A percentile compares a stretch with the other conserved stretches of the same genome.
Conservation (phyloP, 164 flowering plant genomes). For the Macadamia tetraphylla region DNA sequence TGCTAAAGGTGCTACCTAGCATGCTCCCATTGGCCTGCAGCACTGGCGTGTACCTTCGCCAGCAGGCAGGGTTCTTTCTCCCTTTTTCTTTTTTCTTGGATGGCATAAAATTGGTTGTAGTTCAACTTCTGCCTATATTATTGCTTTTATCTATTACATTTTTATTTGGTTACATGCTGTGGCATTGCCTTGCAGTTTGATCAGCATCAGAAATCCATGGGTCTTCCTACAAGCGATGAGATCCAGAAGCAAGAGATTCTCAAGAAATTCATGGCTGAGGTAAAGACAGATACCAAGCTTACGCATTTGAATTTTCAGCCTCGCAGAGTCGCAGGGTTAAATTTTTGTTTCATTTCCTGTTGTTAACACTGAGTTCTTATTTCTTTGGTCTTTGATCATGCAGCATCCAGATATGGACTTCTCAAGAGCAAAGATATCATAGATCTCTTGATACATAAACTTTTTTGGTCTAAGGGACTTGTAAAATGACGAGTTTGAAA, state of each 20-base stretch:
- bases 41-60: too few species aligned
- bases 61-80: neutral
- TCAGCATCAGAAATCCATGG: constrained; percentile 91
- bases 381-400: constrained; percentile 8
- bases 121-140: too few species aligned
- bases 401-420: constrained; percentile 98
- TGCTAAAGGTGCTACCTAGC: too few species aligned
- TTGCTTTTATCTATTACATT: too few species aligned
- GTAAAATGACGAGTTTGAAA: too few species aligned
- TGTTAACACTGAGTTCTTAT: too few species aligned
- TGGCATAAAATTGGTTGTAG: too few species aligned
- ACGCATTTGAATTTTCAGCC: neutral
- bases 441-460: too few species aligned
- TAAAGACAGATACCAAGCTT: constrained; percentile 9
- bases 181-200: constrained; percentile 54
- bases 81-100: neutral
- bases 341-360: too few species aligned
- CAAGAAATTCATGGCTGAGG: constrained; percentile 93
- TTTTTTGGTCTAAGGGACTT: too few species aligned
- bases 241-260: constrained; percentile 76
- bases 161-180: neutral
- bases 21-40: too few species aligned
- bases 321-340: neutral
- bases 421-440: constrained; percentile 51
- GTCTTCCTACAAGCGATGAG: constrained; percentile 91